Conservation (phyloP, 768 basidiomycete genomes). For the Sarcomyxa edulis region DNA sequence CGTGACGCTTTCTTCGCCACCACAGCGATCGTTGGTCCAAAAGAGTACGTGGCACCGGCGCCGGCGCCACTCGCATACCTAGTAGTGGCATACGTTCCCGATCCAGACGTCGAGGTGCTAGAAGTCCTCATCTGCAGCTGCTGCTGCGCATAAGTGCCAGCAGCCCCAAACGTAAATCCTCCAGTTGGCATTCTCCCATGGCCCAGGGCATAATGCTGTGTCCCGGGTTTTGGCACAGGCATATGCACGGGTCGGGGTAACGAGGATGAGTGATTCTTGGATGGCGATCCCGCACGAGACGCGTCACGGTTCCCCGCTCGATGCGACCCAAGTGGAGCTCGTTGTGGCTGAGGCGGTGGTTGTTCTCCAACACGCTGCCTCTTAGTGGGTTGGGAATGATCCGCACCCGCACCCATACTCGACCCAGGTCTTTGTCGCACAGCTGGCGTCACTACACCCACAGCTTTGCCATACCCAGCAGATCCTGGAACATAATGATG, state of each 20-base stretch:
- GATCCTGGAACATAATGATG: slow-evolving; percentile 34
- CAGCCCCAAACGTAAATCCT: slow-evolving; percentile 15
- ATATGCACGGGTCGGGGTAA: slow-evolving; percentile 39
- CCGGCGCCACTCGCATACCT: slow-evolving; percentile 12
- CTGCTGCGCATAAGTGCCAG: slow-evolving; percentile 18
- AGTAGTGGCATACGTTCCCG: slow-evolving; percentile 7
- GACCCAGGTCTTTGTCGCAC: slow-evolving; percentile 54
- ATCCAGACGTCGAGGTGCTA: neutral
- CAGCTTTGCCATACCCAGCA: slow-evolving; percentile 1
- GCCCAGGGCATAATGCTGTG: slow-evolving; percentile 50
- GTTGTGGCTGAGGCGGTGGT: slow-evolving; percentile 10
- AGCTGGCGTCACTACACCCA: slow-evolving; percentile 56
- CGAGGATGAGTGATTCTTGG: slow-evolving; percentile 31
- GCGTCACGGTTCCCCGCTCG: slow-evolving; percentile 27
- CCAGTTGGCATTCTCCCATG: slow-evolving; percentile 44
- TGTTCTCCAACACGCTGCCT: slow-evolving; percentile 50
- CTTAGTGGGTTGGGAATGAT: slow-evolving; percentile 59
- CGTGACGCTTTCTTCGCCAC: slow-evolving; percentile 44
- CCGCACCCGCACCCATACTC: slow-evolving; percentile 34
- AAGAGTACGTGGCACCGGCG: too few relatives aligned
- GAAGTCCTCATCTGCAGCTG: slow-evolving; percentile 3
- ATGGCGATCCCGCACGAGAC: slow-evolving; percentile 46
- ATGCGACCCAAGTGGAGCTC: slow-evolving; percentile 37
- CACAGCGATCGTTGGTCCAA: slow-evolving; percentile 16
- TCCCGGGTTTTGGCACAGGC: slow-evolving; percentile 45